Evolutionary conservation across 1,284 basidiomycete species (phyloP), one percentile per base, ranked within the genome.

Genomic region (Trametes pubescens): DNA sequence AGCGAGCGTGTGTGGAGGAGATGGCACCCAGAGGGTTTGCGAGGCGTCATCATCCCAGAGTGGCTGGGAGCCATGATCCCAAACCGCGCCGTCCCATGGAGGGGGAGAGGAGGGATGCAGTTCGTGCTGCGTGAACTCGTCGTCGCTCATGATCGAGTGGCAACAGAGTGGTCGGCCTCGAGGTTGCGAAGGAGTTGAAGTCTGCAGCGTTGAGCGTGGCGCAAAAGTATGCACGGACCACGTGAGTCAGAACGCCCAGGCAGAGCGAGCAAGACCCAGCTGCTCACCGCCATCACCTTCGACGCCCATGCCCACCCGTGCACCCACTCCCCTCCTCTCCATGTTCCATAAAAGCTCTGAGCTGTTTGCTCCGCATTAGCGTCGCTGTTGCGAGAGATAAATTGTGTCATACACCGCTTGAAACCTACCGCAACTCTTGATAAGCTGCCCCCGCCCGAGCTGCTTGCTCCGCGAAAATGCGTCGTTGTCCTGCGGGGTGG

Each of bases 401-500:
- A 43, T 43, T 9, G 5, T 16, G 6, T 43, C 8, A 7, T 16
- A 9, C 18, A 43, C n/a, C 8, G 40, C 11, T 43, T 43, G 40
- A 43, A n/a, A 43, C n/a, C n/a, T n/a, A n/a, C n/a, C n/a, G n/a
- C n/a, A n/a, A n/a, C n/a, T n/a, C n/a, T 43, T 43, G 8, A 5
- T n/a, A 43, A 16, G 14, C 40, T 18, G 40, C 14, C 40, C 8
- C n/a, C 40, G 18, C 40, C 40, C 40, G 40, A 43, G 40, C 40
- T 43, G 40, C 40, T 43, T 18, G 40, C 40, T 43, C 40, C 40
- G 40, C 40, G 14, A 43, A 43, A 43, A 43, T 35, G 40, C 40
- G 40, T 43, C 40, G 40, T 43, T 43, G 40, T 43, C 40, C 40
- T n/a, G 40, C 40, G 40, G 40, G 40, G 40, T 43, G 40, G 40